Conservation (phyloP, 2,329 filamentous ascomycete genomes). For the Rutstroemia sydowiana region DNA sequence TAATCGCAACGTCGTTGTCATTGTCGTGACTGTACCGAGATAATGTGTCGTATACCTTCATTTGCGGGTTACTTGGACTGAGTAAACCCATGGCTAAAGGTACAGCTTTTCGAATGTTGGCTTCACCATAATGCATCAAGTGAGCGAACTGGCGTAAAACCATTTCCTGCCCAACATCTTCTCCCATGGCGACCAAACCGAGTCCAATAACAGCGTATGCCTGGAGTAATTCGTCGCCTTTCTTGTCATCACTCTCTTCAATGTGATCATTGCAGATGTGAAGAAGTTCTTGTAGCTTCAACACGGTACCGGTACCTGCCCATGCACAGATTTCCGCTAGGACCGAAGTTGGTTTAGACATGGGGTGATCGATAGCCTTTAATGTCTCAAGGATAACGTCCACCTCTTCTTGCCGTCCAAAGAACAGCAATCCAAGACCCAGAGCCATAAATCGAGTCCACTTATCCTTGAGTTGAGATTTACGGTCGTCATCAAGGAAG, state of each 20-base stretch:
- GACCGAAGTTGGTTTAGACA: constrained; percentile 91
- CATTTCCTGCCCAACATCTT: constrained; percentile 98
- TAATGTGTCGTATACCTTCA: constrained; percentile 98
- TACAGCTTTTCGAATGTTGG: constrained; percentile 94
- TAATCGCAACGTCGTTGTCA: constrained; percentile 95
- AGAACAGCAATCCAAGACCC: constrained; percentile 87
- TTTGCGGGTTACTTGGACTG: constrained; percentile 96
- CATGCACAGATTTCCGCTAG: constrained; percentile 95
- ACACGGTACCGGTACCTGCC: constrained; percentile 92
- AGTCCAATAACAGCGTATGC: constrained; percentile 93
- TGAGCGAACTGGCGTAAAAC: constrained; percentile 95
- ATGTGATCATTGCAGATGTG: constrained; percentile 98
- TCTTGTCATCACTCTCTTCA: constrained; percentile 89
- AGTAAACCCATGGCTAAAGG: constrained; percentile 94
- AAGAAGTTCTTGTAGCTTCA: constrained; percentile 94
- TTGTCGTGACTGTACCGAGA: constrained; percentile 98
- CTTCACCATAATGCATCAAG: constrained; percentile 97
- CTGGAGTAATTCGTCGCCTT: constrained; percentile 90
- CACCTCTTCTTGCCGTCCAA: constrained; percentile 96
- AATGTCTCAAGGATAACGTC: constrained; percentile 94
- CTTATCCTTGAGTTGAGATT: constrained; percentile 89
- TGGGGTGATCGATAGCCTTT: constrained; percentile 93
- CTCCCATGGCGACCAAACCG: constrained; percentile 92
- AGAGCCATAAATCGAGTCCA: constrained; percentile 97
- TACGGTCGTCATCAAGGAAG: constrained; percentile 86